Base-by-base conservation (phyloP, 176 grass and related monocot genomes). In the Musa beccarii region DNA sequence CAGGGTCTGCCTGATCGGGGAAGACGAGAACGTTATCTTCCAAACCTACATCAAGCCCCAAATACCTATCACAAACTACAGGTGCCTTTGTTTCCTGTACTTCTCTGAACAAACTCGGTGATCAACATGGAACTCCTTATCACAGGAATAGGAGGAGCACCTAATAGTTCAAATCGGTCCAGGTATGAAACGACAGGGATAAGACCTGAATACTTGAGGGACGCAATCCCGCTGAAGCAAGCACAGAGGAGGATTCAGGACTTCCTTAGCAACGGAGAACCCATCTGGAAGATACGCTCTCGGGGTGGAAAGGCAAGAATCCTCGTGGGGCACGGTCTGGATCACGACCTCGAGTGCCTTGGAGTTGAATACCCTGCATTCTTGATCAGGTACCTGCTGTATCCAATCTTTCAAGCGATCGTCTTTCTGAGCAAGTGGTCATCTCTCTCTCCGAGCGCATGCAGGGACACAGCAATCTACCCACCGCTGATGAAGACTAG, bases 401-500 rank as follows among this genome's bases (percentile, higher is more conserved):
- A 75, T 51, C 26, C 12, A 14, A 20, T 2, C 12, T 53, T 28
- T 73, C 11, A 54, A 52, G 52, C 22, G 16, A 34, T 64, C 75
- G 0, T 54, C 26, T 68, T 75, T 8, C 26, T 78, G 10, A 82
- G 28, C 59, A 0, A 52, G 1, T 7, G 52, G 29, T 55, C 34
- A 6, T 43, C 34, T 43, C 16, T 54, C 7, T 81, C 73, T 49
- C n/a, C 54, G 29, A 63, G 65, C 78, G 28, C 23, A 28, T 64
- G 54, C 66, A 96, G 93, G 74, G 93, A 96, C 54, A 92, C 82
- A 57, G 87, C 85, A 26, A 90, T 82, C 9, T 96, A 96, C 83
- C 89, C 93, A 49, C 93, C 87, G 52, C 68, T 96, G 85, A 92
- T 90, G 93, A 96, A 92, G 82, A 96, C 93, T 15, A 96, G 85